Evolutionary conservation across 129 eudicot genomes (phyloP).

Genomic region (Flaveria robusta): DNA sequence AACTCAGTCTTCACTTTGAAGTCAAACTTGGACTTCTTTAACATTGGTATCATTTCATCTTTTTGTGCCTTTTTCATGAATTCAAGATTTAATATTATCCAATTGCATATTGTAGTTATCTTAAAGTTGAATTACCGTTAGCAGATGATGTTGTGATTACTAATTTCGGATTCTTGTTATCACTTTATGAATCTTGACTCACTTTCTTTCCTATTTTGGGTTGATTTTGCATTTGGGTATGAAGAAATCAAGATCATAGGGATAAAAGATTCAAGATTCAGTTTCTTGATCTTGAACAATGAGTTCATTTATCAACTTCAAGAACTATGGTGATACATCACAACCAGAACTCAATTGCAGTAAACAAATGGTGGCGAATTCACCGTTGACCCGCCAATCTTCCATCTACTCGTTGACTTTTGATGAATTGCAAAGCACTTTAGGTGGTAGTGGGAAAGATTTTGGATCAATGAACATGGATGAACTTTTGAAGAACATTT

Average conservation of each 20-base stretch:
- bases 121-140: conserved; percentile 2
- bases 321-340: conserved; percentile 53
- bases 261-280: background rate
- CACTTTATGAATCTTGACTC: conserved; percentile 19
- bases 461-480: conserved; percentile 97
- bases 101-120: conserved; percentile 15
- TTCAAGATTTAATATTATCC: conserved; percentile 14
- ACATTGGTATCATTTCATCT: conserved; percentile 15
- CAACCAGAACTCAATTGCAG: conserved; percentile 46
- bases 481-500: conserved; percentile 75
- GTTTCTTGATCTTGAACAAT: conserved; percentile 28
- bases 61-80: background rate
- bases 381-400: conserved; percentile 59
- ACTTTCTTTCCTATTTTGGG: conserved; percentile 15
- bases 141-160: background rate
- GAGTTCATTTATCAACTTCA: conserved; percentile 75
- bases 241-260: conserved; percentile 33
- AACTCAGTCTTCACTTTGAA: conserved; percentile 34
- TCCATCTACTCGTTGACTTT: conserved; percentile 78
- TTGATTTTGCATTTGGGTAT: conserved; percentile 22
- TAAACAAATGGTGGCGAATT: conserved; percentile 44
- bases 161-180: conserved; percentile 14
- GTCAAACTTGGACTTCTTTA: conserved; percentile 33
- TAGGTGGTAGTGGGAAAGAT: conserved; percentile 73
- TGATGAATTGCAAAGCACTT: conserved; percentile 75